phyloP scores from a whole-genome alignment of 2,329 filamentous ascomycete species.

The Rutstroemia sp. region DNA sequence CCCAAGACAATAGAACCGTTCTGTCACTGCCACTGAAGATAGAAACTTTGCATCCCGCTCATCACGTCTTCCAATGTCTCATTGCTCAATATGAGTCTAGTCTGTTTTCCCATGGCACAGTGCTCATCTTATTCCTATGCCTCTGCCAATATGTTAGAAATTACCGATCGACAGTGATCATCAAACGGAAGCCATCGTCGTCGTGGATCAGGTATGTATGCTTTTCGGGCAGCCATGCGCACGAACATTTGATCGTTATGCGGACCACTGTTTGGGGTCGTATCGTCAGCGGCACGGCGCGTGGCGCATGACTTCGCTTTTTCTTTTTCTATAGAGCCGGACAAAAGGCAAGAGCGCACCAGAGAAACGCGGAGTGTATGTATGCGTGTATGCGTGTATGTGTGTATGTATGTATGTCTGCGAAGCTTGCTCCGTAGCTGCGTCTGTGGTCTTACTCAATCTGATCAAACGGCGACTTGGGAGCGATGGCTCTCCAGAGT shows the following conservation, averaged over 20 bases:
- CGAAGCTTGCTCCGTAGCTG: neutral
- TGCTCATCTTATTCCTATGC: neutral
- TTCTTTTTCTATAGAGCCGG: conserved; percentile 2
- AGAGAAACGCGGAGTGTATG: neutral
- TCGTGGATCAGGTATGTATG: conserved; percentile 22
- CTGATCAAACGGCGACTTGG: neutral
- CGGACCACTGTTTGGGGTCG: conserved; percentile 14
- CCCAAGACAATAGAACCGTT: neutral
- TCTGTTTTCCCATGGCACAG: neutral
- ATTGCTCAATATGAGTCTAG: neutral
- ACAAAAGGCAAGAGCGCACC: conserved; percentile 2
- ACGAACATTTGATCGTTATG: conserved; percentile 13
- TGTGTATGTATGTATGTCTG: too few species aligned
- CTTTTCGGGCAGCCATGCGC: conserved; percentile 26
- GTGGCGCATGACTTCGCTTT: conserved; percentile 15
- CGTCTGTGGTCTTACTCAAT: conserved; percentile 15
- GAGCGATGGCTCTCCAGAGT: too few species aligned
- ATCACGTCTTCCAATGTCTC: conserved; percentile 5
- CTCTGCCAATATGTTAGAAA: neutral
- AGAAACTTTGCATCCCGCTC: neutral
- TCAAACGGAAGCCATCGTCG: conserved; percentile 9
- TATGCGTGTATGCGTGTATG: too few species aligned
- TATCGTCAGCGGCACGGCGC: conserved; percentile 20
- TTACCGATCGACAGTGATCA: conserved; percentile 3
- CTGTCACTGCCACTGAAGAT: neutral